Base-by-base conservation (phyloP, 202 grass and related monocot species). In the Brachypodium distachyon region DNA sequence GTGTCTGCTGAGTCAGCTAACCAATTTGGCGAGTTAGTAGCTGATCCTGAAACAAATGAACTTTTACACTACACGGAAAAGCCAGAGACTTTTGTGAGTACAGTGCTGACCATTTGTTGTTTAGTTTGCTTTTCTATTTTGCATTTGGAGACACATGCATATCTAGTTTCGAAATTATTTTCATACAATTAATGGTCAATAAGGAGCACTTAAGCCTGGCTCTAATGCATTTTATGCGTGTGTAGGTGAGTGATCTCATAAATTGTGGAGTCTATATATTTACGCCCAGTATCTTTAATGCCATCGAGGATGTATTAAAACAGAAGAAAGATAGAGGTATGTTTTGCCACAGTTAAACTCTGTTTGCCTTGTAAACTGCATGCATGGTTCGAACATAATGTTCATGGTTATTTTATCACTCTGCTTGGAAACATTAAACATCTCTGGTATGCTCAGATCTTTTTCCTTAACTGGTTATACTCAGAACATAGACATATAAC, bases 251-350 rank as follows among this genome's bases (percentile, higher is more conserved):
- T 61, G 89, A 99, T 84, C 91, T 86, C 31, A 96, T 99, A 81
- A 99, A 99, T 55, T 99, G 96, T 69, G 96, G 96, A 77, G 96
- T 96, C 10, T 96, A 99, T 86, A 93, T 99, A 74, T 99, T 99
- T 93, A 99, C 92, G 64, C 92, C 96, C 22, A 71, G 96, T 76
- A 96, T 99, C 59, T 93, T 99, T 73, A 80, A 43, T n/a, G 92
- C 96, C 47, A 99, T 99, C 52, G 77, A 99, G 78, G 87, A 95
- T 89, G 96, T 89, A 41, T 68, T 96, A 77, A 93, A 82, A 75
- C 82, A 93, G 81, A 85, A 91, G 68, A 99, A 89, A 87, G 89
- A 99, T 19, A 90, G 85, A 96, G 92, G 96, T 99, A 87, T n/a
- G n/a, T 64, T 84, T 2, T 81, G 18, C 6, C 19, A n/a, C 2